A percentile compares a stretch with the other conserved stretches of the same genome.
Conservation (phyloP, 495 filamentous ascomycete species). For the Aspergillus panamensis region DNA sequence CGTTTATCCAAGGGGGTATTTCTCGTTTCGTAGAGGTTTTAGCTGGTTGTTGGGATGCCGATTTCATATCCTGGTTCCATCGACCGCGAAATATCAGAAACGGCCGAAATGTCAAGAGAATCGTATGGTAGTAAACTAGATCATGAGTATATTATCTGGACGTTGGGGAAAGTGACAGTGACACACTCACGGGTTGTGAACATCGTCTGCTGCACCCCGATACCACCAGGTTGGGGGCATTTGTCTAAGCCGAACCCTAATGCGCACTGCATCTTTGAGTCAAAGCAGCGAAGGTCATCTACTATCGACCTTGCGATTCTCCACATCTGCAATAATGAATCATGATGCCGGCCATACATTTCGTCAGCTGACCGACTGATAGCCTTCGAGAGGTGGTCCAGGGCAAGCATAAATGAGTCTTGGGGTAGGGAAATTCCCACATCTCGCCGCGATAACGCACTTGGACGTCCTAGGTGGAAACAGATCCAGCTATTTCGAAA, state of each 20-base stretch:
- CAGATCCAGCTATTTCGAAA: conserved; percentile 36
- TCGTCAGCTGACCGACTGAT: conserved; percentile 35
- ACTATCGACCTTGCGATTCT: conserved; percentile 37
- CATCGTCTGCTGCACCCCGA: conserved; percentile 39
- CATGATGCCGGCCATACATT: conserved; percentile 40
- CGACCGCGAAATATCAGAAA: conserved; percentile 46
- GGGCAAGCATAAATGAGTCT: conserved; percentile 33
- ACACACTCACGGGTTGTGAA: conserved; percentile 32
- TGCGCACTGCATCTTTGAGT: conserved; percentile 28
- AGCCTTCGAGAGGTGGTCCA: conserved; percentile 33
- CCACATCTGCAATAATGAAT: conserved; percentile 46
- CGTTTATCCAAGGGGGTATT: conserved; percentile 41
- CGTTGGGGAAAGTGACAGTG: background rate
- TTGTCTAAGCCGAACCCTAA: conserved; percentile 37
- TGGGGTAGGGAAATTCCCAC: conserved; percentile 34
- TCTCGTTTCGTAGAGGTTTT: conserved; percentile 23
- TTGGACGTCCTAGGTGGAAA: conserved; percentile 41
- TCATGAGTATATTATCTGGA: background rate
- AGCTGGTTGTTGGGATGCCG: conserved; percentile 12
- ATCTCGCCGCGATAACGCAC: conserved; percentile 34
- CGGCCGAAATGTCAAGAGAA: conserved; percentile 44
- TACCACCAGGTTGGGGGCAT: conserved; percentile 27
- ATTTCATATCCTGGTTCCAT: conserved; percentile 33
- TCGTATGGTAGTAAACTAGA: conserved; percentile 41
- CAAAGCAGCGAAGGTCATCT: conserved; percentile 33